Percentiles rank a stretch among this genome's conserved stretches.
These are phyloP conservation scores for Phytophthora boehmeriae DNA, from an alignment of 352 stramenopile species.

Conservation along the genomic window DNA sequence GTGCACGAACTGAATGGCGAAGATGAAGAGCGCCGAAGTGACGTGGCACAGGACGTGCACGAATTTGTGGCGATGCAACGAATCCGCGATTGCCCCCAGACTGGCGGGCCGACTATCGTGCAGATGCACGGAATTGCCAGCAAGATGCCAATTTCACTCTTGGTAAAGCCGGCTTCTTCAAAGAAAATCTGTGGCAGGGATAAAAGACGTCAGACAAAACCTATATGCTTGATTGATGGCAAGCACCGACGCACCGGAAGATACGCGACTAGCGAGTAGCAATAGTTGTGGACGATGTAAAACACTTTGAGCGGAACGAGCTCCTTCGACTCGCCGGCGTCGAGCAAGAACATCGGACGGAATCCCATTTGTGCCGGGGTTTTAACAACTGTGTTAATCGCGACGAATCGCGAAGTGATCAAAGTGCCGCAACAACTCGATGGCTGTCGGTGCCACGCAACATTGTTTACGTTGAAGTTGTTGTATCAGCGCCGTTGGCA, in stretches of 20 bases:
- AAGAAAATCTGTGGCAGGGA: conserved; percentile 30
- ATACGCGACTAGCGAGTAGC: conserved; percentile 34
- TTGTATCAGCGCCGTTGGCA: too few relatives aligned
- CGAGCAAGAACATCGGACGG: conserved; percentile 25
- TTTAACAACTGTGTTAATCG: background rate
- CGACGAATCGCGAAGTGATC: conserved; percentile 1
- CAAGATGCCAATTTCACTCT: conserved; percentile 56
- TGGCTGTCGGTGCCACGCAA: background rate
- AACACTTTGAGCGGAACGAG: conserved; percentile 33
- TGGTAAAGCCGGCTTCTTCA: conserved; percentile 36
- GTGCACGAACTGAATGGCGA: conserved; percentile 41
- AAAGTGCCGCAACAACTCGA: background rate
- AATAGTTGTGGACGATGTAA: conserved; percentile 28
- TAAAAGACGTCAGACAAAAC: too few relatives aligned
- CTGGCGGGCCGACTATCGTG: conserved; percentile 46
- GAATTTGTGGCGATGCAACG: conserved; percentile 45
- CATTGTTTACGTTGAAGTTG: background rate
- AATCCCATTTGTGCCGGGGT: conserved; percentile 14
- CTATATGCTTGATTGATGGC: too few relatives aligned
- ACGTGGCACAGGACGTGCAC: conserved; percentile 56
- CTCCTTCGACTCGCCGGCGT: conserved; percentile 28
- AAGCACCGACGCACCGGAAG: conserved; percentile 16
- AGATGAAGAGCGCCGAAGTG: conserved; percentile 47
- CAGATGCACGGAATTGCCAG: conserved; percentile 54
- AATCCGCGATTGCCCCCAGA: conserved; percentile 59